Evolutionary conservation across 257 asterid species (phyloP).

Genomic region (Solanum sparsipilum): DNA sequence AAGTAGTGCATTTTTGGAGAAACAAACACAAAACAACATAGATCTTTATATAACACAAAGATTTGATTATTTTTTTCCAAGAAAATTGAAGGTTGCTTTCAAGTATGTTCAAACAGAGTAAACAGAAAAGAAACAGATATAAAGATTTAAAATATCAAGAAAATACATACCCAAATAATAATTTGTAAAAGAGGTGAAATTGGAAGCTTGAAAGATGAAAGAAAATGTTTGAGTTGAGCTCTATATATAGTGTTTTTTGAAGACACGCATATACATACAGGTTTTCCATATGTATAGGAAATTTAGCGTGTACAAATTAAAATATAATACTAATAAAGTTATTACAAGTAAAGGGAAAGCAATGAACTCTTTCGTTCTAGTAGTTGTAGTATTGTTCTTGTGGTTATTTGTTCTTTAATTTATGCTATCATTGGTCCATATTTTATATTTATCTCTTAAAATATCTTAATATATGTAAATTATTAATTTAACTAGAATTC

Average conservation of each 20-base stretch:
- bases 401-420: too few species aligned
- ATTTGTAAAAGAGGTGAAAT: background rate
- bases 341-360: background rate
- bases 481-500: background rate
- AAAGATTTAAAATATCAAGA: background rate
- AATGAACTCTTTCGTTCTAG: background rate
- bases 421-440: too few species aligned
- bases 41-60: background rate
- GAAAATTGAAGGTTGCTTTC: background rate
- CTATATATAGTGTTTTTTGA: background rate
- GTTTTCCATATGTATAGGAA: background rate
- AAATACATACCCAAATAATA: background rate
- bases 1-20: too few species aligned
- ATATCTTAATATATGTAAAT: background rate
- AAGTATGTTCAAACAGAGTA: background rate
- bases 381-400: background rate
- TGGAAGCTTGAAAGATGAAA: background rate
- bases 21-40: too few species aligned
- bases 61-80: background rate
- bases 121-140: background rate
- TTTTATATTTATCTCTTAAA: background rate
- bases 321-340: background rate
- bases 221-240: background rate
- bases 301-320: background rate
- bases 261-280: background rate